Base-by-base conservation (phyloP, 192 early-diverging fungal species). In the Spinellus fusiger region DNA sequence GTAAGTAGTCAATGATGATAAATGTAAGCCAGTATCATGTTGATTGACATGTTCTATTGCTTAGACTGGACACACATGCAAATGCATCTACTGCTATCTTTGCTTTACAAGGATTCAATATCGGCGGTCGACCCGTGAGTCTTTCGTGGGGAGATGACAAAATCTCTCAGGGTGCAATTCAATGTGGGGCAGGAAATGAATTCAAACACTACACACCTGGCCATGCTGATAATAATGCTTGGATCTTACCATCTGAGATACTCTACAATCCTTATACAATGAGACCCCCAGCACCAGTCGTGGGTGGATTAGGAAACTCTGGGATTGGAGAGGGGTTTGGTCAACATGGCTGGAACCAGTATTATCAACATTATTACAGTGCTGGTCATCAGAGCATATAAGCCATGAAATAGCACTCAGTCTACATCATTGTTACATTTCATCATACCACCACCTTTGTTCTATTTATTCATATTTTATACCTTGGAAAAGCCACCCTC, bases 31-130 rank as follows among this genome's bases (percentile, higher is more conserved):
- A 7, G 13, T 46, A 9, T 20, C 33, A 31, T 49, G 22, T 47
- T 65, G 10, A 35, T 15, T 40, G 18, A 13, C 15, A 15, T 37
- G 28, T 49, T 66, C 9, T 9, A 12, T 55, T 37, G n/a, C 28
- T 27, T 47, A 86, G 78, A 56, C 61, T 95, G 61, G 92, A 94
- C 71, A 81, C 91, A 5, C 93, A 95, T 69, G 90, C 92, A 62
- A 88, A 87, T 75, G 93, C 93, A 0, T 86, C 92, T 4, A 83
- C 80, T 66, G 91, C 92, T 10, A 95, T 95, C 65, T 85, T 87
- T 54, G 77, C 84, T 51, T 71, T 94, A 53, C 82, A 92, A 68
- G 90, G 91, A 25, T 73, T 78, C 15, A 59, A 64, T 29, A 71
- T 95, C 49, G 84, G 89, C 51, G 89, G 87, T 26, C 84, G 92